Evolutionary conservation across 768 basidiomycete species (phyloP).

Genomic region (Gymnopilus dilepis): DNA sequence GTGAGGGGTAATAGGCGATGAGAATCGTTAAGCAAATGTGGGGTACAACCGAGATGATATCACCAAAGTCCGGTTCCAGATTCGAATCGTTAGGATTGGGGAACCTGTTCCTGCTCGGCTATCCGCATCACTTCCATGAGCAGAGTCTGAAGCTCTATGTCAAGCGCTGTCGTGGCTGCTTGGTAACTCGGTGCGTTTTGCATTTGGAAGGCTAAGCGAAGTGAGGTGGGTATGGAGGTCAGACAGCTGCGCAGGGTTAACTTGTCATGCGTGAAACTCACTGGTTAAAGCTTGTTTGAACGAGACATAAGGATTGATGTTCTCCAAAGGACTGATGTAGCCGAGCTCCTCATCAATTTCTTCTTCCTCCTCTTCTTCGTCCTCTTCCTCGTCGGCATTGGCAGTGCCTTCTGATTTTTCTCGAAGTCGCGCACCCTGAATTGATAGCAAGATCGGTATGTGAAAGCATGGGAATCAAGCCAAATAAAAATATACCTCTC

Average conservation of each 20-base stretch:
- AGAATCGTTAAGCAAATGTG: conserved; percentile 10
- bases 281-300: conserved; percentile 83
- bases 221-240: conserved; percentile 9
- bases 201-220: conserved; percentile 69
- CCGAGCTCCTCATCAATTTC: conserved; percentile 84
- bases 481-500: conserved; percentile 57
- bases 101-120: conserved; percentile 52
- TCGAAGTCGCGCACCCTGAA: conserved; percentile 75
- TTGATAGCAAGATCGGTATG: conserved; percentile 5
- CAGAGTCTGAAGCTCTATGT: conserved; percentile 76
- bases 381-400: conserved; percentile 55
- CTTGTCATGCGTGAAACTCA: conserved; percentile 39
- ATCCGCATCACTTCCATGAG: conserved; percentile 86
- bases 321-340: conserved; percentile 84
- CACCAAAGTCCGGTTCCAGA: conserved; percentile 13
- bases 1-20: conserved; percentile 1
- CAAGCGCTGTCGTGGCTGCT: conserved; percentile 71
- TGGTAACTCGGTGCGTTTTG: conserved; percentile 73
- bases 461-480: conserved; percentile 21
- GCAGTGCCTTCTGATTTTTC: conserved; percentile 59
- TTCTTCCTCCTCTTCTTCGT: conserved; percentile 57
- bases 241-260: conserved; percentile 5
- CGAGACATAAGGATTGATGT: conserved; percentile 73
- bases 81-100: conserved; percentile 26
- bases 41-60: not conserved